phyloP scores from a whole-genome alignment of 768 basidiomycete species.

The Rhizopogon vulgaris region DNA sequence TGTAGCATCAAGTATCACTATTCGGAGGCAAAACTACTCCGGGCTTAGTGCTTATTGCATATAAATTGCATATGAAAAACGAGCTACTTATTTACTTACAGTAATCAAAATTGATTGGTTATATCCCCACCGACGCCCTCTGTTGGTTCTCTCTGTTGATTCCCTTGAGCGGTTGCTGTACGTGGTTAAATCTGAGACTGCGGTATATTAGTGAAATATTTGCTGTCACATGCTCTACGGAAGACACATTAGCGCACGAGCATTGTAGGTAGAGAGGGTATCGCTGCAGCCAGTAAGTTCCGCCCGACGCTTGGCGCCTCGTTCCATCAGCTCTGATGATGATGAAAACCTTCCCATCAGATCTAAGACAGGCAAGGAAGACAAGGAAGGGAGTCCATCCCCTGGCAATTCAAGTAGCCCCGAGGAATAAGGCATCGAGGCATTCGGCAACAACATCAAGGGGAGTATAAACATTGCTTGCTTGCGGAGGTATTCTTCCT shows the following conservation, averaged over 20 bases:
- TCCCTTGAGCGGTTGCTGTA: too few relatives aligned
- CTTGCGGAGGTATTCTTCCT: constrained; percentile 43
- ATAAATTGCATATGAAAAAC: not conserved
- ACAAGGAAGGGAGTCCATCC: constrained; percentile 44
- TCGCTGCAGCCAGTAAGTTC: constrained; percentile 22
- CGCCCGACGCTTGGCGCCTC: constrained; percentile 27
- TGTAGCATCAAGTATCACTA: not conserved
- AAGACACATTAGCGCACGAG: constrained; percentile 20
- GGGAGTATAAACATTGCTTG: constrained; percentile 63
- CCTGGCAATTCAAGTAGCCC: constrained; percentile 57
- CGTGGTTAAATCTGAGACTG: not conserved
- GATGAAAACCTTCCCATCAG: constrained; percentile 45
- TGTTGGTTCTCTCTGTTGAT: too few relatives aligned
- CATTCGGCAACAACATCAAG: constrained; percentile 43
- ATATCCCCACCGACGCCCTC: too few relatives aligned
- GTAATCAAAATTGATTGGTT: not conserved
- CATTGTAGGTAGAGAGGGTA: constrained; percentile 13
- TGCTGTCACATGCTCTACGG: not conserved
- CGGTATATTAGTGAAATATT: not conserved
- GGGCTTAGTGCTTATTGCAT: not conserved
- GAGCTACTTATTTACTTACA: not conserved
- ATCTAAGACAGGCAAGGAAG: constrained; percentile 62
- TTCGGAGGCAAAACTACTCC: constrained; percentile 1
- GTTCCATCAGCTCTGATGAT: constrained; percentile 27
- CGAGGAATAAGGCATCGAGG: constrained; percentile 5